Percentiles rank a stretch among this genome's conserved stretches.
Evolutionary conservation across 192 early-diverging fungal species (phyloP).

Genomic region (Coemansia biformis): DNA sequence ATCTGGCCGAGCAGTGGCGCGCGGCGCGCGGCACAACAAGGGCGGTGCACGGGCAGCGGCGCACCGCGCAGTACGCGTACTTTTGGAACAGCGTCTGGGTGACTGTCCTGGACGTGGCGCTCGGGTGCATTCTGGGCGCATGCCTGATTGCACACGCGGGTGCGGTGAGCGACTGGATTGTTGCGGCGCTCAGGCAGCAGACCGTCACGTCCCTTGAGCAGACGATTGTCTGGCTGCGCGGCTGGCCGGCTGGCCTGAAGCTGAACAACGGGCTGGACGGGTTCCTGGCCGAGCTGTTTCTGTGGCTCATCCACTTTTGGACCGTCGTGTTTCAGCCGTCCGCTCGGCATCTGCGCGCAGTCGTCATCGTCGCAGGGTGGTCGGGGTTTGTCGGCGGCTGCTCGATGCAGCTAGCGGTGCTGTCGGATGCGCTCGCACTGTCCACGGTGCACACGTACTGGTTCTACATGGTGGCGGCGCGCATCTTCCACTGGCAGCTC

Average conservation of each 20-base stretch:
- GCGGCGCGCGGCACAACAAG: conserved; percentile 56
- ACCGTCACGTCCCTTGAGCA: conserved; percentile 64
- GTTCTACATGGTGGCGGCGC: conserved; percentile 91
- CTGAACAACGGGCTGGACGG: conserved; percentile 83
- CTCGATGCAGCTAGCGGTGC: conserved; percentile 75
- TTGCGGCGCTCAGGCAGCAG: conserved; percentile 53
- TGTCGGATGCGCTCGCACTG: conserved; percentile 78
- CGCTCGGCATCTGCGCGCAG: conserved; percentile 45
- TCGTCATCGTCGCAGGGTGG: conserved; percentile 68
- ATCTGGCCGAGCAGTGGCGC: conserved; percentile 82
- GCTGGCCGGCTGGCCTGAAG: conserved; percentile 93
- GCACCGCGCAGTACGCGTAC: conserved; percentile 51
- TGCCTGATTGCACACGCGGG: conserved; percentile 61
- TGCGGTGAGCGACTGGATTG: conserved; percentile 53
- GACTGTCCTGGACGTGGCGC: conserved; percentile 84
- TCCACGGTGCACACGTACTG: conserved; percentile 88
- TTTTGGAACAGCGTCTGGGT: conserved; percentile 97
- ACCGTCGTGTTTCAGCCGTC: conserved; percentile 56
- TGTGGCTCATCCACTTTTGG: conserved; percentile 86
- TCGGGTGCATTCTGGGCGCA: conserved; percentile 75
- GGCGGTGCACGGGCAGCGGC: conserved; percentile 29
- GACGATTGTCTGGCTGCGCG: conserved; percentile 85
- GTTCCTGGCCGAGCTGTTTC: conserved; percentile 88
- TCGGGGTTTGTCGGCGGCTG: conserved; percentile 74
- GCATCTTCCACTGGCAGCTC: conserved; percentile 92